Evolutionary conservation across 495 filamentous ascomycete species (phyloP), one percentile per base, ranked within the genome.

Genomic region (Podospora didyma): DNA sequence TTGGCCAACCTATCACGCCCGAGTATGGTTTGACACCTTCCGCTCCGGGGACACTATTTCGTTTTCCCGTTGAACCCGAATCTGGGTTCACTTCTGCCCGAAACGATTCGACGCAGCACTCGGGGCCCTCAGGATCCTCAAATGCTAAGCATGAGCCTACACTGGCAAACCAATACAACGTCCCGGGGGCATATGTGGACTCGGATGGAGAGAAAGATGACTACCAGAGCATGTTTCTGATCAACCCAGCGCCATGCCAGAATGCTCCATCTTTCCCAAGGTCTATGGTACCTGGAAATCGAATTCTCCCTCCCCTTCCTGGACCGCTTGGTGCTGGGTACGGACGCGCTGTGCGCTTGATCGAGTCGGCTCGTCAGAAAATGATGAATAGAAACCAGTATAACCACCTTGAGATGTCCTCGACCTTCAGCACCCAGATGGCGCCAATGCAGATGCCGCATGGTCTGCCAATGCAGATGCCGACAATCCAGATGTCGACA

Each of bases 111-210:
- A 19, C 1, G 23, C 14, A 46, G 3, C 21, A 46, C 45, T 19
- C 19, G 12, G 3, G n/a, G n/a, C n/a, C 12, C 17, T 19, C 24
- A 22, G 47, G 47, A 31, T 5, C 26, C 16, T 34, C 47, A 2
- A 21, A 49, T 31, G 47, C 34, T 3, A 49, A 49, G n/a, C 47
- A 9, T 5, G 47, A 49, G n/a, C 24, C 47, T 14, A 42, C n/a
- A 5, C 16, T 24, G 19, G 10, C 23, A 34, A 11, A 7, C 9
- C n/a, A 11, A 7, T 56, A 52, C 34, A 45, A 19, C 20, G 41
- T 65, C 28, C 59, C 62, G 1, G 62, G 62, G 14, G 45, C 50
- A 1, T 65, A 35, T 19, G 46, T 21, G 19, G 53, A 57, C n/a
- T 54, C 26, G 0, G 62, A 62, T 46, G 46, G 42, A 10, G 62